Conservation (phyloP, 2,329 filamentous ascomycete genomes). For the Alternaria sp. region DNA sequence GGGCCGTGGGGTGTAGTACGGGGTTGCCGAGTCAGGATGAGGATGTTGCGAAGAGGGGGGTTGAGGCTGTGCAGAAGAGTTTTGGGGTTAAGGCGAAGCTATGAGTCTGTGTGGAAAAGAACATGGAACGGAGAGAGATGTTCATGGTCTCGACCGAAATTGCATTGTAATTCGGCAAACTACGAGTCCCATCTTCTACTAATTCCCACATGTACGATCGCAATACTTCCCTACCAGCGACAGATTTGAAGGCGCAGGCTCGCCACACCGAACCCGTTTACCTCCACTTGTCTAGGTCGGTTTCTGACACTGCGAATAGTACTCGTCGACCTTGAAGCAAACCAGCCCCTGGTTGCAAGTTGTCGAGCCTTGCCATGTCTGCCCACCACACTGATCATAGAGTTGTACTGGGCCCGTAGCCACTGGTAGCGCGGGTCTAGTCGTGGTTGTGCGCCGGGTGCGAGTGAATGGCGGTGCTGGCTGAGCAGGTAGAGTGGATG, state of each 20-base stretch:
- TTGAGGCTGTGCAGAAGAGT: conserved; percentile 55
- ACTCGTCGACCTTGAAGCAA: conserved; percentile 20
- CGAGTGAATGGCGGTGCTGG: not conserved
- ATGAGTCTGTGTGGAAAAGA: too few species aligned
- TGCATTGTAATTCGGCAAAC: not conserved
- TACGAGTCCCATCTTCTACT: not conserved
- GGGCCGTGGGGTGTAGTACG: conserved; percentile 62
- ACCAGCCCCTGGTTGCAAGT: conserved; percentile 11
- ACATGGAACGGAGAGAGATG: too few species aligned
- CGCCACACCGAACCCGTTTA: too few species aligned
- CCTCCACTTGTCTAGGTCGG: not conserved
- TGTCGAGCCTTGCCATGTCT: conserved; percentile 11
- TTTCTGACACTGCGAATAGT: conserved; percentile 24
- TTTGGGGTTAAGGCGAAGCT: conserved; percentile 49
- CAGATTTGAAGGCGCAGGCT: too few species aligned
- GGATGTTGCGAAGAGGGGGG: conserved; percentile 59
- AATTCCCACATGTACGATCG: not conserved
- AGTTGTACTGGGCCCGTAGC: conserved; percentile 14
- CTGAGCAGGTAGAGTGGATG: not conserved
- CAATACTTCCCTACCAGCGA: not conserved
- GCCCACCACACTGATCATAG: conserved; percentile 20
- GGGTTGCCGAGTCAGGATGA: conserved; percentile 62
- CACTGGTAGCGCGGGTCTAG: conserved; percentile 1
- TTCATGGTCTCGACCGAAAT: too few species aligned
- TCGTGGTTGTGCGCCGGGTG: not conserved